These are phyloP conservation scores for Metschnikowia amazonensis DNA, from an alignment of 805 yeast species.

Conservation along the genomic window DNA sequence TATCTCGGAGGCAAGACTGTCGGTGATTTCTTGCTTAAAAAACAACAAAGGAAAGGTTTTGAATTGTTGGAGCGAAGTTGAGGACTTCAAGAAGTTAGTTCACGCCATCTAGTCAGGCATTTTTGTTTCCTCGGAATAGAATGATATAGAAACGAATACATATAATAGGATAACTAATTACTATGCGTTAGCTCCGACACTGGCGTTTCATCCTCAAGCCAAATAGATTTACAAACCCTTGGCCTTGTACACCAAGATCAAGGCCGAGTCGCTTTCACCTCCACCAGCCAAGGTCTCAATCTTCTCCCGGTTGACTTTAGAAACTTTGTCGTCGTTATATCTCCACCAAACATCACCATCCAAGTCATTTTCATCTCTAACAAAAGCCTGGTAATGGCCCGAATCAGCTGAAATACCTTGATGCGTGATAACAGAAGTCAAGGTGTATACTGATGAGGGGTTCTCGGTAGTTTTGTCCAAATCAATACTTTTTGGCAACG, in stretches of 20 bases:
- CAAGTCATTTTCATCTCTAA: constrained; percentile 61
- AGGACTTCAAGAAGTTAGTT: constrained; percentile 60
- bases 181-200: background rate
- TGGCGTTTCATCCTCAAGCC: background rate
- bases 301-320: constrained; percentile 70
- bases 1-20: constrained; percentile 43
- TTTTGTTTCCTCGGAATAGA: background rate
- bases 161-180: background rate
- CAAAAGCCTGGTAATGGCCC: constrained; percentile 94
- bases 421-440: constrained; percentile 83
- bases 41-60: constrained; percentile 61
- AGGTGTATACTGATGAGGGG: constrained; percentile 82
- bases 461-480: constrained; percentile 57
- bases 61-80: constrained; percentile 80
- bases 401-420: constrained; percentile 95
- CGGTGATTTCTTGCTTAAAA: constrained; percentile 57
- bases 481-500: constrained; percentile 36
- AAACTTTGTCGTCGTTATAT: constrained; percentile 89
- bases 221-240: constrained; percentile 47
- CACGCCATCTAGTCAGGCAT: constrained; percentile 34
- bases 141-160: constrained; percentile 5
- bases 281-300: constrained; percentile 92
- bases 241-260: constrained; percentile 81
- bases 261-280: constrained; percentile 95
- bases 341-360: constrained; percentile 85